Percentiles rank a stretch among this genome's conserved stretches.
phyloP scores from a whole-genome alignment of 75 land plant genomes.

The Chamaecyparis obtusa region DNA sequence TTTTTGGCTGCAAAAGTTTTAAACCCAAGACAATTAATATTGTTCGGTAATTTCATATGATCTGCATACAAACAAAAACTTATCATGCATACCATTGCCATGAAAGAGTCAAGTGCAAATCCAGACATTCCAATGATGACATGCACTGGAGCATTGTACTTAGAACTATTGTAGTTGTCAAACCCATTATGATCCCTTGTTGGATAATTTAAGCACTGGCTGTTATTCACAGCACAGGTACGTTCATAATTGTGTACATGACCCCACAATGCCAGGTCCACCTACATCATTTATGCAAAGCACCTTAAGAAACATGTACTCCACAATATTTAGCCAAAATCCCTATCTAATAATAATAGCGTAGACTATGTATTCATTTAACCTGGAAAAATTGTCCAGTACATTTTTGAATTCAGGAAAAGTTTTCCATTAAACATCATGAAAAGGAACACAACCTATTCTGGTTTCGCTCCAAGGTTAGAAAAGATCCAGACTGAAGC shows the following conservation, averaged over 20 bases:
- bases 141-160: constrained; percentile 44
- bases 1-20: constrained; percentile 20
- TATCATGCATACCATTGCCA: constrained; percentile 17
- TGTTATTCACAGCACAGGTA: constrained; percentile 42
- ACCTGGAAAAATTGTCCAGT: not conserved
- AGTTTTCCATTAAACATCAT: not conserved
- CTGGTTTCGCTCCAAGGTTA: not conserved
- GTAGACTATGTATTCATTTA: not conserved
- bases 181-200: constrained; percentile 26
- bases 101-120: constrained; percentile 28
- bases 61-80: not conserved
- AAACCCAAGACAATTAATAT: not conserved
- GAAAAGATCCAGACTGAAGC: not conserved
- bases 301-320: not conserved
- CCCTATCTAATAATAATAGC: not conserved
- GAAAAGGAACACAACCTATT: not conserved
- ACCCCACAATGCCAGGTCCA: constrained; percentile 46
- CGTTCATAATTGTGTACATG: constrained; percentile 59
- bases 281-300: constrained; percentile 20
- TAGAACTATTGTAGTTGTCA: constrained; percentile 28
- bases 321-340: not conserved
- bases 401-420: not conserved
- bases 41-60: not conserved
- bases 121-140: constrained; percentile 48
- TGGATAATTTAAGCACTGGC: constrained; percentile 33